Evolutionary conservation across 2,329 filamentous ascomycete genomes (phyloP).

Genomic region (Incumbomyces lentus): DNA sequence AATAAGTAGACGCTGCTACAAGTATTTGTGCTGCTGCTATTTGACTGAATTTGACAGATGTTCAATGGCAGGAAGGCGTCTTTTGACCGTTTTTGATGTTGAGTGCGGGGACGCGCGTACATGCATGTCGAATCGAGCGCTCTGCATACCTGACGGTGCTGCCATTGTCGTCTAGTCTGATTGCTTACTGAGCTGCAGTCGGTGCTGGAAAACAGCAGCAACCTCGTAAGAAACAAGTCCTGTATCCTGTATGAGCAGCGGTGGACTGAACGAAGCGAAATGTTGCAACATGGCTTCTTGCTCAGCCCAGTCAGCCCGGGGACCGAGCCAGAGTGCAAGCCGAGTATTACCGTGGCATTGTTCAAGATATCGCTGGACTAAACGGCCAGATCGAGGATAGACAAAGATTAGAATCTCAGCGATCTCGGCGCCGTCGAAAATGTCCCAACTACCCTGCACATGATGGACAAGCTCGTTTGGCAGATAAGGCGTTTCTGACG

Average conservation of each 20-base stretch:
- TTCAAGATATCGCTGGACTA: conserved; percentile 1
- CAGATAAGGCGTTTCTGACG: not conserved
- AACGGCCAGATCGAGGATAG: not conserved
- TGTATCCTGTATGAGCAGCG: not conserved
- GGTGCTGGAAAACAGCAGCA: not conserved
- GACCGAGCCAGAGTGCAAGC: not conserved
- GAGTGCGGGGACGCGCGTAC: too few species aligned
- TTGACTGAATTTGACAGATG: too few species aligned
- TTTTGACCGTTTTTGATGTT: too few species aligned
- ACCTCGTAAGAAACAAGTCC: conserved; percentile 1
- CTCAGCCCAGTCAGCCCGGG: conserved; percentile 1
- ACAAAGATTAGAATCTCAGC: conserved; percentile 3
- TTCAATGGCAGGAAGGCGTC: too few species aligned
- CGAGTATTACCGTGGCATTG: not conserved
- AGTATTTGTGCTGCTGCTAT: not conserved
- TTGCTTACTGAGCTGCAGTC: too few species aligned
- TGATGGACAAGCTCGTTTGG: not conserved
- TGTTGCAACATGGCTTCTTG: conserved; percentile 1
- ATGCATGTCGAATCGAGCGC: too few species aligned
- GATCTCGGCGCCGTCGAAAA: not conserved
- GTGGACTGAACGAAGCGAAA: not conserved
- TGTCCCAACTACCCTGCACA: conserved; percentile 5
- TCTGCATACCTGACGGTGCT: too few species aligned
- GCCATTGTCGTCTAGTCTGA: too few species aligned
- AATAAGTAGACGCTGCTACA: not conserved